Evolutionary conservation across 495 filamentous ascomycete species (phyloP), one percentile per base, ranked within the genome.

Genomic region (Elasticomyces elasticus): DNA sequence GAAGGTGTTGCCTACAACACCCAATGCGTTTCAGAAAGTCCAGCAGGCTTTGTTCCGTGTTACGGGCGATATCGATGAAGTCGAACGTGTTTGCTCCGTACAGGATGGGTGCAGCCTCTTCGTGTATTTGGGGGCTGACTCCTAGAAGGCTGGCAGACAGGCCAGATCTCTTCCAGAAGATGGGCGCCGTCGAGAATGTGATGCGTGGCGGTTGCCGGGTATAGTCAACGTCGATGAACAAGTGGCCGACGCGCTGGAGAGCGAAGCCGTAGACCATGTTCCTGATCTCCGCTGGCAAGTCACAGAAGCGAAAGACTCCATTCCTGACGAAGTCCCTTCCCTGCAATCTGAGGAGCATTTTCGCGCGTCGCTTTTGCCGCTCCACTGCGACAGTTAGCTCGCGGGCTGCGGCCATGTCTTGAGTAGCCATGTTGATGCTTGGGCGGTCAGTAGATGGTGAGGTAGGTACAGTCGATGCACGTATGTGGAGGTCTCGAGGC

Each of bases 91-190:
- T 51, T 22, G 1, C 15, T 15, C 48, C 30, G 48, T 51, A 51
- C 12, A 51, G 19, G 48, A 51, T 51, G 4, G 48, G n/a, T n/a
- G 48, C 28, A 19, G 48, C 48, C 40, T 51, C 48, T 20, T 15
- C 30, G n/a, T 38, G 5, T 24, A 38, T 51, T 26, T 51, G 48
- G n/a, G 5, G 28, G 26, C 26, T 37, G 17, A 23, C 20, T 22
- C 17, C 30, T 11, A 51, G 33, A 12, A 51, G 46, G 10, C 2
- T 49, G 20, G 42, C 7, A 19, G 17, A n/a, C 5, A 40, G 3
- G 35, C 4, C 5, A 40, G 35, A 17, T 40, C 4, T 40, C 35
- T 15, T 33, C 30, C 30, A 5, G 13, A 17, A 17, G 4, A 5
- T 13, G 35, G 13, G 42, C 24, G 42, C 5, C 25, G 5, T 5